These are phyloP conservation scores for Agaricus sinodeliciosus DNA, from an alignment of 768 basidiomycete genomes.

Conservation along the genomic window DNA sequence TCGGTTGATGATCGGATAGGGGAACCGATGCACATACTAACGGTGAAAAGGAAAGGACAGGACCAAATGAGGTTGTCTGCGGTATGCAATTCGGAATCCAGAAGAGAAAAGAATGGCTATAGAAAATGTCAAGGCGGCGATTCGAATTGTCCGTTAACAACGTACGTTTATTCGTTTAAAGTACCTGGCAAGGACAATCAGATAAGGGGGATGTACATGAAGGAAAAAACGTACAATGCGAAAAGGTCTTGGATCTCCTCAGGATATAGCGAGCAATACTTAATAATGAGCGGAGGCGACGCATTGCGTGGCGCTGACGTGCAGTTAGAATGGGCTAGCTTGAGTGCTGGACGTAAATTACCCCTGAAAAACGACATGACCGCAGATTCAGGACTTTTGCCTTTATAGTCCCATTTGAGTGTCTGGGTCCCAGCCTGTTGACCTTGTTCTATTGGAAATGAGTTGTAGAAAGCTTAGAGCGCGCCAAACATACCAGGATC, in stretches of 20 bases:
- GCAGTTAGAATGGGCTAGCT: constrained; percentile 3
- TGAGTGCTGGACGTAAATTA: constrained; percentile 14
- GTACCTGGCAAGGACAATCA: constrained; percentile 27
- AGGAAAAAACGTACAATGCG: constrained; percentile 32
- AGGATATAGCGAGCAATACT: constrained; percentile 41
- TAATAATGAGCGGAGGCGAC: constrained; percentile 38
- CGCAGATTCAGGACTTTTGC: constrained; percentile 30
- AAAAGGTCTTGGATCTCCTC: constrained; percentile 48
- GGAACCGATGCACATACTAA: constrained; percentile 34
- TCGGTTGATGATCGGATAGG: not conserved
- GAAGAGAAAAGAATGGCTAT: constrained; percentile 51
- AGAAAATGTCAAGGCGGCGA: not conserved
- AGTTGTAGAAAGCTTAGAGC: not conserved
- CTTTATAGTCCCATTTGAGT: constrained; percentile 19
- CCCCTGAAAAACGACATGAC: constrained; percentile 29
- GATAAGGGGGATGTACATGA: not conserved
- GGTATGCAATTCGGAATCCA: constrained; percentile 51
- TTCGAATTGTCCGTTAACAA: constrained; percentile 2
- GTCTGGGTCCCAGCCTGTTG: constrained; percentile 3
- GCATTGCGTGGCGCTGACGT: constrained; percentile 14
- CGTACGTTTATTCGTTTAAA: constrained; percentile 49
- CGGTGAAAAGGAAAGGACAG: constrained; percentile 54
- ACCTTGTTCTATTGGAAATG: no score
- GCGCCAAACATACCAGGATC: constrained; percentile 1
- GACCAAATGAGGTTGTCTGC: constrained; percentile 46